Percentiles rank a stretch among this genome's conserved stretches.
These are phyloP conservation scores for Phytophthora niederhauseri DNA, from an alignment of 352 stramenopile genomes.

Conservation along the genomic window DNA sequence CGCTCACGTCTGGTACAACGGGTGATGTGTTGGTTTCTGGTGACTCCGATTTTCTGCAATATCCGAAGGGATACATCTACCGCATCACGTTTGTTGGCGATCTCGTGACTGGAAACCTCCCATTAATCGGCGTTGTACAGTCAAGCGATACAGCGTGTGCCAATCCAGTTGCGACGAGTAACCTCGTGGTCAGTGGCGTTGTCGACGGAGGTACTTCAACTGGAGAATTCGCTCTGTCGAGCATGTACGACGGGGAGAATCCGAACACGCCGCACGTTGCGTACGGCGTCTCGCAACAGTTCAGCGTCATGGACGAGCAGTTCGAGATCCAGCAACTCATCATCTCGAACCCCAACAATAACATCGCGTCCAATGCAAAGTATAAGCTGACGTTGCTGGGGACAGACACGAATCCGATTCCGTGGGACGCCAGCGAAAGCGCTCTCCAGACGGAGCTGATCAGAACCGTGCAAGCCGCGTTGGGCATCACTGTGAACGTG, in stretches of 20 bases:
- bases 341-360: slow-evolving; percentile 40
- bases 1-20: slow-evolving; percentile 41
- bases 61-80: slow-evolving; percentile 63
- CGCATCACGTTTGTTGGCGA: slow-evolving; percentile 72
- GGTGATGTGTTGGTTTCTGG: slow-evolving; percentile 54
- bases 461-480: neutral
- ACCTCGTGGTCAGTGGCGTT: slow-evolving; percentile 22
- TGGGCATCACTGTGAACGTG: slow-evolving; percentile 7
- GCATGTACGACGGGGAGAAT: slow-evolving; percentile 58
- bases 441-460: slow-evolving; percentile 30
- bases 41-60: slow-evolving; percentile 42
- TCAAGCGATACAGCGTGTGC: slow-evolving; percentile 10
- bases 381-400: neutral
- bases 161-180: slow-evolving; percentile 15
- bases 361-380: neutral
- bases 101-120: slow-evolving; percentile 57
- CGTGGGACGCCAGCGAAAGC: slow-evolving; percentile 63
- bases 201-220: slow-evolving; percentile 32
- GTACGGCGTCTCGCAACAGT: slow-evolving; percentile 69
- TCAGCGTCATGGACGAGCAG: slow-evolving; percentile 72
- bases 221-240: slow-evolving; percentile 50
- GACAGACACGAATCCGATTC: slow-evolving; percentile 39
- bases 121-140: slow-evolving; percentile 26
- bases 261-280: slow-evolving; percentile 45
- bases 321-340: slow-evolving; percentile 70